A percentile compares a stretch with the other conserved stretches of the same genome.
phyloP scores from a whole-genome alignment of 192 early-diverging fungal genomes.

The Linnemannia zychae region DNA sequence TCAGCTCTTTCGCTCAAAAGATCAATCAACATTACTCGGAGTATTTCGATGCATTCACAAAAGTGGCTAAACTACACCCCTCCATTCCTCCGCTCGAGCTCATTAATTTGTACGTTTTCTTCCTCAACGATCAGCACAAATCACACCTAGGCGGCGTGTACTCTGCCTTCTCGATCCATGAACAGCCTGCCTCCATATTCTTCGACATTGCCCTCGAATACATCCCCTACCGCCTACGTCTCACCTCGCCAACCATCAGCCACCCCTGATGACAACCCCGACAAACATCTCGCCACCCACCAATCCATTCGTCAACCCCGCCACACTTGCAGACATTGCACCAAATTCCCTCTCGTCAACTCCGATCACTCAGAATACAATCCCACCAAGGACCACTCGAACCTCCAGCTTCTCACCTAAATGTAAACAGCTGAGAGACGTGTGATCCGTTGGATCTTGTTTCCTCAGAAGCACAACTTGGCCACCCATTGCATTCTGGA shows the following conservation, averaged over 20 bases:
- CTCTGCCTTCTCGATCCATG: background rate
- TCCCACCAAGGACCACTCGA: conserved; percentile 16
- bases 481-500: conserved; percentile 20
- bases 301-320: background rate
- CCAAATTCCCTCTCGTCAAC: background rate
- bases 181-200: background rate
- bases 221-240: background rate
- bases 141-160: background rate
- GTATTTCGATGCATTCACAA: background rate
- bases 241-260: background rate
- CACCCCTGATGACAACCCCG: background rate
- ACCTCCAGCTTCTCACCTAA: conserved; percentile 32
- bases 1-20: background rate
- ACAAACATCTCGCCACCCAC: background rate
- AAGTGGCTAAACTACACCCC: background rate
- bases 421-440: conserved; percentile 25
- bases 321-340: background rate
- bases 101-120: background rate
- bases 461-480: conserved; percentile 21
- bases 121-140: background rate
- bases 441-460: conserved; percentile 39
- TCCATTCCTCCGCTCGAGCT: background rate
- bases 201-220: background rate
- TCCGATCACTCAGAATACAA: background rate
- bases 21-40: background rate